phyloP scores from a whole-genome alignment of 2,329 filamentous ascomycete genomes.

The Aspergillus caelatus region DNA sequence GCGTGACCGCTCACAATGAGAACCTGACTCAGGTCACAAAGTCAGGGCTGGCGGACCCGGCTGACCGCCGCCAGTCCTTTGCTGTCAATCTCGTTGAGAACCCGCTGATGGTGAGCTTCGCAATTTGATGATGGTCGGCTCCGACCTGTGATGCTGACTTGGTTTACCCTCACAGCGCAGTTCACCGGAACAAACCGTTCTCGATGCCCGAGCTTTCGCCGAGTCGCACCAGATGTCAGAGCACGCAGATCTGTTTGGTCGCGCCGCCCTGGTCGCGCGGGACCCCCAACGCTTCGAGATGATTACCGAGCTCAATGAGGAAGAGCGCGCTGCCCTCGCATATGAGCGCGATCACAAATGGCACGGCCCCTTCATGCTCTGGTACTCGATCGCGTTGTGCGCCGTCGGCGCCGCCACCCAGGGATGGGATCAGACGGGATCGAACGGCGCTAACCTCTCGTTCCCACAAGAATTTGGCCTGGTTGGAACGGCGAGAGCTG shows the following conservation, averaged over 20 bases:
- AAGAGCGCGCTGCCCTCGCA: conserved; percentile 46
- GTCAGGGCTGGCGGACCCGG: conserved; percentile 4
- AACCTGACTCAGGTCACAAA: not conserved
- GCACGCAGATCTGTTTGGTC: conserved; percentile 40
- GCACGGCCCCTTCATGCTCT: conserved; percentile 49
- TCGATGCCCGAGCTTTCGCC: conserved; percentile 35
- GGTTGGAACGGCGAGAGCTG: conserved; percentile 44
- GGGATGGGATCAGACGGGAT: conserved; percentile 57
- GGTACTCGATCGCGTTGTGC: conserved; percentile 52
- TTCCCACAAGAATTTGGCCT: conserved; percentile 51
- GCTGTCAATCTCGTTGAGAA: conserved; percentile 53
- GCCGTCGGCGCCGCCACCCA: conserved; percentile 54
- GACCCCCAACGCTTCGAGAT: conserved; percentile 25
- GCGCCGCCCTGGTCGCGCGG: conserved; percentile 41
- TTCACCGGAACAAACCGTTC: conserved; percentile 33
- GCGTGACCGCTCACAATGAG: conserved; percentile 11
- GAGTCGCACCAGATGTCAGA: conserved; percentile 38
- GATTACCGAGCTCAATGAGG: conserved; percentile 42
- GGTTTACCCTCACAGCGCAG: conserved; percentile 28
- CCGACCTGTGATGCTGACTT: not conserved
- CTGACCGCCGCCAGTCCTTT: conserved; percentile 41
- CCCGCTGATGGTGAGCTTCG: conserved; percentile 44
- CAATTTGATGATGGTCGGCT: not conserved
- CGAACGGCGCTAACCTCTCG: conserved; percentile 55
- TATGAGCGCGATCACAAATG: conserved; percentile 52